Evolutionary conservation across 192 early-diverging fungal species (phyloP), one percentile per base, ranked within the genome.

Genomic region (Backusella tarrabulga): DNA sequence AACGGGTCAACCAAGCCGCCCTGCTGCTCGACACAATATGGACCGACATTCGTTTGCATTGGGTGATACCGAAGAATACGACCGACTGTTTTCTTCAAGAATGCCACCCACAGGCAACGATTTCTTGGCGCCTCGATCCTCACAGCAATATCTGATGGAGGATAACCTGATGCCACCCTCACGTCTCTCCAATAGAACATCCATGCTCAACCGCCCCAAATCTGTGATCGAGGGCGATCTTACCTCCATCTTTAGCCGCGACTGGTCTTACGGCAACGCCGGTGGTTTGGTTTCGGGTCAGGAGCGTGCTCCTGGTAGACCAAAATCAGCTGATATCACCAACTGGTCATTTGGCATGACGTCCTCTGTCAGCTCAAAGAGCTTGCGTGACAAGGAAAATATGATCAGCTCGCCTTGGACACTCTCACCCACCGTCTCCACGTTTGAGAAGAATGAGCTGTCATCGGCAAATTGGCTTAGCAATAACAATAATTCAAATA

Each of bases 271-370:
- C 26, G 21, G 67, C 19, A 44, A 29, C 67, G 35, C 35, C 14
- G 26, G 29, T 4, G 71, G 42, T 14, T 54, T 63, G 12, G 73
- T 35, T 14, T 35, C 29, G 11, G 17, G 66, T 23, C 42, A 79
- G 21, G 72, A 76, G 5, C 56, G 40, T 36, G 50, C 34, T 40
- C 67, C 35, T 26, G 75, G 72, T 66, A 46, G 83, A 44, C 83
- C 83, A 44, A 83, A 80, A 38, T 83, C 83, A 41, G 83, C 83
- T 29, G 83, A 83, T 69, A 46, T 83, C 15, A 73, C 78, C 35
- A 75, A 80, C 12, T 83, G 83, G 83, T 80, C 78, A 41, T 75
- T 79, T 67, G 46, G n/a, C 8, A 54, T 72, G 26, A 38, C 26
- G 19, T 60, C 72, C 12, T 73, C 72, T 9, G 35, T 73, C 14